Percentiles rank a stretch among this genome's conserved stretches.
phyloP scores from a whole-genome alignment of 1,284 basidiomycete species.

The Ceratobasidium papillatum region DNA sequence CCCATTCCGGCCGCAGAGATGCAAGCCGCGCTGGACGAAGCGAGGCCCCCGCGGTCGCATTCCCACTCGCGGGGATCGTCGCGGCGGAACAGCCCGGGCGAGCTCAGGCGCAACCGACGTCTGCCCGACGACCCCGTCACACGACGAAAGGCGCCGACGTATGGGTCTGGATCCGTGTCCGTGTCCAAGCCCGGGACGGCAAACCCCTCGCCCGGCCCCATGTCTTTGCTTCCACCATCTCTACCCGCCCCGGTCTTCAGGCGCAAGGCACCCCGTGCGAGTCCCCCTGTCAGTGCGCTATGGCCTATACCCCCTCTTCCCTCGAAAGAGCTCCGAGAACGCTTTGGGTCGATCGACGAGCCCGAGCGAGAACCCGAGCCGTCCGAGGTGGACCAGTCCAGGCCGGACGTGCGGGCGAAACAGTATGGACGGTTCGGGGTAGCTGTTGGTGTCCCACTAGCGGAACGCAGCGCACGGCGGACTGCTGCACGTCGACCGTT shows the following conservation, averaged over 20 bases:
- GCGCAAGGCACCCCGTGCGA: conserved; percentile 18
- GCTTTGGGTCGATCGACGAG: conserved; percentile 20
- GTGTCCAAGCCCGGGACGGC: conserved; percentile 19
- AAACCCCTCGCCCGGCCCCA: conserved; percentile 30
- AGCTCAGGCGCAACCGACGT: conserved; percentile 15
- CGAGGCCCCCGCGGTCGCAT: conserved; percentile 41
- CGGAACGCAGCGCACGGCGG: conserved; percentile 16
- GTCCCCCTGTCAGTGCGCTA: conserved; percentile 2
- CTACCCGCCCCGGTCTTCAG: background rate
- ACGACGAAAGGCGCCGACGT: conserved; percentile 27
- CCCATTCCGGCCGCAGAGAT: conserved; percentile 53
- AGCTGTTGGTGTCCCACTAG: conserved; percentile 21
- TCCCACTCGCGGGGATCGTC: conserved; percentile 32
- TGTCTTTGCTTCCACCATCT: background rate
- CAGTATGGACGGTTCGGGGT: conserved; percentile 23
- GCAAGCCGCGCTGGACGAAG: conserved; percentile 54
- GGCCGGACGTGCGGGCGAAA: background rate
- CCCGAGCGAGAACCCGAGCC: background rate
- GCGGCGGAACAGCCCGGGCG: conserved; percentile 23
- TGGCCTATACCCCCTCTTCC: conserved; percentile 16
- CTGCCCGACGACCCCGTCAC: conserved; percentile 5
- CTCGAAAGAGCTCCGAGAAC: background rate
- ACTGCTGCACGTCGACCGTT: conserved; percentile 8
- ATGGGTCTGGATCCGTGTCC: background rate
- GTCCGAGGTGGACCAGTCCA: background rate